Evolutionary conservation across 1,284 basidiomycete genomes (phyloP).

Genomic region (Xerocomus amazonicus): DNA sequence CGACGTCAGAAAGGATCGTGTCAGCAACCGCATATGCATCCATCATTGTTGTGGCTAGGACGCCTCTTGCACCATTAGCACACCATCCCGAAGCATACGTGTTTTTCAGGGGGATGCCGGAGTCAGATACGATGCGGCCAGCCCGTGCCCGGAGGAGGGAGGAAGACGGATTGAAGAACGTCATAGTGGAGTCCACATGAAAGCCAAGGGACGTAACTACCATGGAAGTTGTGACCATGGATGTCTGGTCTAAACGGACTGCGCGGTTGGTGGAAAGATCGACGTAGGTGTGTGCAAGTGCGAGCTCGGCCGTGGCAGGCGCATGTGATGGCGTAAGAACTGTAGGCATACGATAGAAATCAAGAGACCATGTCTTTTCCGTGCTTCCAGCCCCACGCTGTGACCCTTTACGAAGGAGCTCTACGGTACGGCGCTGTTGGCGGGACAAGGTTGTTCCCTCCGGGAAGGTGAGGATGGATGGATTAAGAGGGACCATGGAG

Average conservation of each 20-base stretch:
- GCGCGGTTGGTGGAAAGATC: constrained; percentile 51
- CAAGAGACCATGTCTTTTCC: constrained; percentile 71
- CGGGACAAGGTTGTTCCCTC: constrained; percentile 45
- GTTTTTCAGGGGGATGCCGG: constrained; percentile 47
- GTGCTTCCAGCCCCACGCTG: constrained; percentile 46
- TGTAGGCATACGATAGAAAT: constrained; percentile 75
- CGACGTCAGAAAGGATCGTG: constrained; percentile 58
- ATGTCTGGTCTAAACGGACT: constrained; percentile 56
- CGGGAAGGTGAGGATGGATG: constrained; percentile 40
- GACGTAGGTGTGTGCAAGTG: constrained; percentile 59
- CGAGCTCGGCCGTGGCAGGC: constrained; percentile 37
- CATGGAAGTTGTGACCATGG: constrained; percentile 63
- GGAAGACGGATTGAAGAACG: constrained; percentile 52
- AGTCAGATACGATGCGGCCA: constrained; percentile 50
- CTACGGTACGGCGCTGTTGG: constrained; percentile 64
- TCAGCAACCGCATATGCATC: constrained; percentile 84
- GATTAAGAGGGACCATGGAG: constrained; percentile 60
- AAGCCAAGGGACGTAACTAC: constrained; percentile 91
- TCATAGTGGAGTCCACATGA: constrained; percentile 57
- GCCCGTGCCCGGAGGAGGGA: constrained; percentile 52
- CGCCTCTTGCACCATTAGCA: constrained; percentile 87
- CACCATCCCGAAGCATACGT: constrained; percentile 97
- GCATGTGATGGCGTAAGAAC: constrained; percentile 40
- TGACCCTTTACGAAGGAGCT: constrained; percentile 69
- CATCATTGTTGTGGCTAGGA: constrained; percentile 93